phyloP scores from a whole-genome alignment of 805 yeast genomes.

The Danielia reshetovae region DNA sequence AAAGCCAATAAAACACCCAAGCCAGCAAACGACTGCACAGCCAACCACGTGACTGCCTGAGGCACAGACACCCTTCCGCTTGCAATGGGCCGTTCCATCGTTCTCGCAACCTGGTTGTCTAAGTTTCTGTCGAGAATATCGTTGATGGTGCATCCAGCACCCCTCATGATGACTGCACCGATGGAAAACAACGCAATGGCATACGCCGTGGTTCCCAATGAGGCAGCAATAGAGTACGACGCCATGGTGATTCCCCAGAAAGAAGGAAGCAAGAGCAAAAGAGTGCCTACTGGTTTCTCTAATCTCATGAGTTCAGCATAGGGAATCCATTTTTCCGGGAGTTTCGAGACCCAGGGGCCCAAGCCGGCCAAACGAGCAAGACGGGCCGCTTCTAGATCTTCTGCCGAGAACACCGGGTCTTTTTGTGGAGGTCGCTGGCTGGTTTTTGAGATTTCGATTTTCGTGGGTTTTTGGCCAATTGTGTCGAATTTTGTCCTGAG shows the following conservation, averaged over 20 bases:
- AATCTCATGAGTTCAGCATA: conserved; percentile 88
- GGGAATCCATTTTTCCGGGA: conserved; percentile 78
- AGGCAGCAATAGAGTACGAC: conserved; percentile 67
- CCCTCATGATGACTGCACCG: conserved; percentile 91
- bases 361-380: conserved; percentile 43
- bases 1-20: conserved; percentile 64
- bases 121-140: conserved; percentile 81
- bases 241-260: conserved; percentile 94
- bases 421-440: no score
- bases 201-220: conserved; percentile 55
- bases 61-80: conserved; percentile 70
- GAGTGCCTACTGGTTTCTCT: conserved; percentile 96
- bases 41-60: conserved; percentile 69
- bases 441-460: no score
- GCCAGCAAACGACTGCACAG: conserved; percentile 72
- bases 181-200: conserved; percentile 70
- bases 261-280: conserved; percentile 77
- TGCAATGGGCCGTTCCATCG: conserved; percentile 89
- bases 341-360: conserved; percentile 44
- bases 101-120: conserved; percentile 83
- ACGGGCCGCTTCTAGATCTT: conserved; percentile 49
- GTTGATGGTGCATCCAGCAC: conserved; percentile 96
- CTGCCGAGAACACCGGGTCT: conserved; percentile 22
- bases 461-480: no score
- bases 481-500: no score